Evolutionary conservation across 179 eudicot genomes (phyloP).

Genomic region (Silene noctiflora): DNA sequence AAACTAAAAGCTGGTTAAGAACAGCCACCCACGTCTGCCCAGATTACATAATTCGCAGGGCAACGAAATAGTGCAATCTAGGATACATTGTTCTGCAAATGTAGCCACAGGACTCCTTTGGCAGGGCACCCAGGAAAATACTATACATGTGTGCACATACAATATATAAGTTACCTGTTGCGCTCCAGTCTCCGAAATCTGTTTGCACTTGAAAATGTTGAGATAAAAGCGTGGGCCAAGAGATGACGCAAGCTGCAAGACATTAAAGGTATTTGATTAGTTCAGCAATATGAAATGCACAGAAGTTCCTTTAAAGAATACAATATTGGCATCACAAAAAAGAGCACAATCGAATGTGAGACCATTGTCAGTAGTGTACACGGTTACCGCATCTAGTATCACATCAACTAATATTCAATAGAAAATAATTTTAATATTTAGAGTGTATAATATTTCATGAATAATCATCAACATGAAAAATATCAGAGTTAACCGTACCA

Average conservation of each 20-base stretch:
- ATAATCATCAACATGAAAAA: neutral
- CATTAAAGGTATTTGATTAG: conserved; percentile 14
- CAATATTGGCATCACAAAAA: neutral
- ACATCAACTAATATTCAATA: neutral
- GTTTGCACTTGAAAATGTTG: conserved; percentile 97
- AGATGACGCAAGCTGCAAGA: conserved; percentile 86
- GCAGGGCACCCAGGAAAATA: conserved; percentile 4
- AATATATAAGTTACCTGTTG: conserved; percentile 58
- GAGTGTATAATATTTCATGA: neutral
- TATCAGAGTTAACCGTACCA: neutral
- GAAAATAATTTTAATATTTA: neutral
- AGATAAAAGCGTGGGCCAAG: conserved; percentile 94
- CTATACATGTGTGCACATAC: neutral
- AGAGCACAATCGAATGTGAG: neutral
- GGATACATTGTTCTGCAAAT: neutral
- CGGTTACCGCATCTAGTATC: neutral
- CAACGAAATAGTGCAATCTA: neutral
- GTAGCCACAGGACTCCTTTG: neutral
- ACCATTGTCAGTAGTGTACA: neutral
- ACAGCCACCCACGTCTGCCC: neutral
- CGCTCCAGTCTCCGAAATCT: conserved; percentile 97
- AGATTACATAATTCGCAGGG: neutral
- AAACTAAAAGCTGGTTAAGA: neutral
- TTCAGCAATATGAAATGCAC: conserved; percentile 13
- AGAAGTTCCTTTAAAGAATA: conserved; percentile 2